Conservation (phyloP, 495 filamentous ascomycete species). For the Xylaria bambusicola region DNA sequence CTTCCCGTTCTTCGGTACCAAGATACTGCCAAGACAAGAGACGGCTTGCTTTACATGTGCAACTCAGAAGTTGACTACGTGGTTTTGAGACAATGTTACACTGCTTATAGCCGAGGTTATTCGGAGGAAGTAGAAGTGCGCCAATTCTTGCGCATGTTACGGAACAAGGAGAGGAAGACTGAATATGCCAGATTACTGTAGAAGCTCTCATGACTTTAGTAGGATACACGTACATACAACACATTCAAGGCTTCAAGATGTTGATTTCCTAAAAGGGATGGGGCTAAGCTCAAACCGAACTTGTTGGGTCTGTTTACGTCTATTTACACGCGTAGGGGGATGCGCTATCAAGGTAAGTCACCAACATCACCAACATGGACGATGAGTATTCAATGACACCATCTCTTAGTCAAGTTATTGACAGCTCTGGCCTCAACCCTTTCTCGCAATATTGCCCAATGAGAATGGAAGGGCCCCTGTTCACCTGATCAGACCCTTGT, state of each 20-base stretch:
- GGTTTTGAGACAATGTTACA: constrained; percentile 4
- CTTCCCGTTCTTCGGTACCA: constrained; percentile 10
- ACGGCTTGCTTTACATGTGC: background rate
- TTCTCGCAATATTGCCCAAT: constrained; percentile 41
- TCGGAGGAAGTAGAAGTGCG: background rate
- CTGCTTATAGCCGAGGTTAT: background rate
- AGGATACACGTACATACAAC: no score
- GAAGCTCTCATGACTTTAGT: no score
- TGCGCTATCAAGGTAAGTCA: background rate
- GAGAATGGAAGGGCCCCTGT: constrained; percentile 34
- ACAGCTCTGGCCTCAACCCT: constrained; percentile 36
- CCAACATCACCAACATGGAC: constrained; percentile 5
- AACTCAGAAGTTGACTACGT: background rate
- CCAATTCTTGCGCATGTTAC: background rate
- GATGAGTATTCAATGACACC: constrained; percentile 39
- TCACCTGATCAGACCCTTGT: constrained; percentile 36
- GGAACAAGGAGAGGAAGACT: no score
- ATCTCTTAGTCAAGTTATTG: constrained; percentile 43
- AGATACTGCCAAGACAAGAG: background rate
- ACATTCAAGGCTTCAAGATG: no score
- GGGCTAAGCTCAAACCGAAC: constrained; percentile 16
- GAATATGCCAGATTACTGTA: no score
- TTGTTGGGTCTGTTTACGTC: constrained; percentile 5
- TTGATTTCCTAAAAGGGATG: constrained; percentile 9
- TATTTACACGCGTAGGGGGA: no score